Evolutionary conservation across 2,329 filamentous ascomycete genomes (phyloP).

Genomic region (Annulohypoxylon truncatum): DNA sequence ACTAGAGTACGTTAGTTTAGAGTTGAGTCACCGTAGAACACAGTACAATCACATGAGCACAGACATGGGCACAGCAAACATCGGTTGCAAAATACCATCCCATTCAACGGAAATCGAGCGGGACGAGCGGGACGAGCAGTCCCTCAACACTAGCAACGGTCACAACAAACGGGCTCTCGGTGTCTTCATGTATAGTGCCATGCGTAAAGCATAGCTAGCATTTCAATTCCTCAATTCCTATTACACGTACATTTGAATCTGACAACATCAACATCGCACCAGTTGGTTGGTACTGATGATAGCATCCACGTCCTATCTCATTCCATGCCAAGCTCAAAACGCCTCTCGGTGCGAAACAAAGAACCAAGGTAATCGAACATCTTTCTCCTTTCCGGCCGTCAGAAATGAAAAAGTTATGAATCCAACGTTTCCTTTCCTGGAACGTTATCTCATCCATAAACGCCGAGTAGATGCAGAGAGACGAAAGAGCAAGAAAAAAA

Average conservation of each 20-base stretch:
- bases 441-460: constrained; percentile 15
- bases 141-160: constrained; percentile 6
- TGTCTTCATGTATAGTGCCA: constrained; percentile 4
- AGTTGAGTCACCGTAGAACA: neutral
- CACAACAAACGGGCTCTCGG: constrained; percentile 10
- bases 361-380: constrained; percentile 9
- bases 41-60: neutral
- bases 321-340: constrained; percentile 13
- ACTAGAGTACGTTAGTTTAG: neutral
- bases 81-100: neutral
- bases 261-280: constrained; percentile 19
- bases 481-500: neutral
- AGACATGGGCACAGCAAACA: neutral
- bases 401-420: neutral
- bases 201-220: neutral
- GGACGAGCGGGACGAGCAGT: neutral
- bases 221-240: constrained; percentile 15
- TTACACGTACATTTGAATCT: constrained; percentile 28
- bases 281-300: neutral
- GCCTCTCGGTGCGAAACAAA: constrained; percentile 22
- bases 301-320: constrained; percentile 4
- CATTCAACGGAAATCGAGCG: neutral
- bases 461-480: constrained; percentile 34
- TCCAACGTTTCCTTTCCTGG: constrained; percentile 18
- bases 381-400: constrained; percentile 18